Conservation (phyloP, 1,284 basidiomycete species). For the Melampsora larici-populina region DNA sequence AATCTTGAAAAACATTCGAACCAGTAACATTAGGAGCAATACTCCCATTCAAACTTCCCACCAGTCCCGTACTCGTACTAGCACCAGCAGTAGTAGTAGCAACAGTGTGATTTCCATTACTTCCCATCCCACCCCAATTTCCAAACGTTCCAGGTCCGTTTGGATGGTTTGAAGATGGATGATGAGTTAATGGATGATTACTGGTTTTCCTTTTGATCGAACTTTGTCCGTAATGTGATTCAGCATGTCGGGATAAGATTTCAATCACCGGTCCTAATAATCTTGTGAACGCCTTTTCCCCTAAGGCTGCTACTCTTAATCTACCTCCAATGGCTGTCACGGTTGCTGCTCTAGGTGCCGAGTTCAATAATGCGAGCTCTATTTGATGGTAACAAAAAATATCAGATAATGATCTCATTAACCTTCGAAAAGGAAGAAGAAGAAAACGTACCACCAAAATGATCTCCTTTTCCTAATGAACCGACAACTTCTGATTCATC, state of each 20-base stretch:
- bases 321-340: constrained; percentile 64
- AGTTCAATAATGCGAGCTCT: constrained; percentile 78
- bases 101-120: too few species aligned
- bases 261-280: constrained; percentile 83
- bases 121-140: too few species aligned
- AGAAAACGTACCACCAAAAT: constrained; percentile 80
- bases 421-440: not conserved
- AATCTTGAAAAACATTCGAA: too few species aligned
- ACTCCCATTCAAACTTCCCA: too few species aligned
- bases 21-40: too few species aligned
- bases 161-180: too few species aligned
- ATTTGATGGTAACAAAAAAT: constrained; percentile 48
- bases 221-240: constrained; percentile 50
- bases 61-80: too few species aligned
- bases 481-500: constrained; percentile 63
- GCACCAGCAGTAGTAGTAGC: too few species aligned
- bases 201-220: not conserved
- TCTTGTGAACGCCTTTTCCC: constrained; percentile 89
- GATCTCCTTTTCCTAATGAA: constrained; percentile 80
- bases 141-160: not conserved
- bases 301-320: constrained; percentile 86
- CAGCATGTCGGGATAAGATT: constrained; percentile 78
- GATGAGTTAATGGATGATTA: not conserved
- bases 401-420: not conserved
- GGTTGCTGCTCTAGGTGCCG: constrained; percentile 85